These are phyloP conservation scores for Fusarium graminum DNA, from an alignment of 2,329 filamentous ascomycete genomes.

Conservation along the genomic window DNA sequence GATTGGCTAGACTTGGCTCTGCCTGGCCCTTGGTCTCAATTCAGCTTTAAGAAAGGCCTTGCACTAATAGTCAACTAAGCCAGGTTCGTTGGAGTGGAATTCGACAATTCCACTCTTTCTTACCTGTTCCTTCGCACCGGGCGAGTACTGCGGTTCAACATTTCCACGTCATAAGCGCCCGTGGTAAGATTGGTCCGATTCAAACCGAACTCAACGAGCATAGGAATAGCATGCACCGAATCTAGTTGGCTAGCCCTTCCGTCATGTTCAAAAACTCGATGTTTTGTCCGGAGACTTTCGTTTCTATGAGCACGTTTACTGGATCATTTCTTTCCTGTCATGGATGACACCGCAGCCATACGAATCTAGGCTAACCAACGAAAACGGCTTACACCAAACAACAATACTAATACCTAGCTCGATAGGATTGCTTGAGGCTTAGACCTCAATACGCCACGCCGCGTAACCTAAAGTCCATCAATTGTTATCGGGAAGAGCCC, in stretches of 20 bases:
- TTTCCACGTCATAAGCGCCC: background rate
- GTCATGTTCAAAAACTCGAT: background rate
- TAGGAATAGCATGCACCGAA: background rate
- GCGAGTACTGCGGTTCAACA: background rate
- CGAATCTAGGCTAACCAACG: background rate
- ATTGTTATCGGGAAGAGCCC: conserved; percentile 1
- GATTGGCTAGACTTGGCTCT: background rate
- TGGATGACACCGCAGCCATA: background rate
- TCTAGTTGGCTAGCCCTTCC: background rate
- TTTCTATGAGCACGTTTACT: background rate
- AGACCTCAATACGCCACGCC: background rate
- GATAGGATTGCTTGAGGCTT: background rate
- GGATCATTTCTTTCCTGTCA: background rate
- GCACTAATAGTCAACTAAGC: background rate
- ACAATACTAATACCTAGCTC: background rate
- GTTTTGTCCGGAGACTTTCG: background rate
- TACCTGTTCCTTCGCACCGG: background rate
- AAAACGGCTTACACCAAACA: background rate
- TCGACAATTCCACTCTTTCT: background rate
- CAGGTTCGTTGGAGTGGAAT: too few species aligned
- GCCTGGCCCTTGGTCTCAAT: background rate
- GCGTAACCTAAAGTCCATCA: background rate
- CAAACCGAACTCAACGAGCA: conserved; percentile 4
- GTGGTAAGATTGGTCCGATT: background rate
- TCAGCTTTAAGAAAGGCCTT: too few species aligned